Conservation (phyloP, 2,329 filamentous ascomycete genomes). For the Pseudofabraea citricarpa region DNA sequence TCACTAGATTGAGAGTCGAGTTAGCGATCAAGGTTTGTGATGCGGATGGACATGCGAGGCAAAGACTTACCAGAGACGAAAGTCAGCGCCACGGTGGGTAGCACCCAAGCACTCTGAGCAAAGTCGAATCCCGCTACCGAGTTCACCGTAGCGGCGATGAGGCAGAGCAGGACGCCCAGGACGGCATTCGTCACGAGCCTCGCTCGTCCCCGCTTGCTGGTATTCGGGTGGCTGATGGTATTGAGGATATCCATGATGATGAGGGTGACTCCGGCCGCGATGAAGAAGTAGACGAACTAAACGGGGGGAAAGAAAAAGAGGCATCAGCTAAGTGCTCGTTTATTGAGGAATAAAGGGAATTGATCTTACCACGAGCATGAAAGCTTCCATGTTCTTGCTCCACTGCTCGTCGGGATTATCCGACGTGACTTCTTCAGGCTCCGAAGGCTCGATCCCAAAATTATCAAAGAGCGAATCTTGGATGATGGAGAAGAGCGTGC, state of each 20-base stretch:
- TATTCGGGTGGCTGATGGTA: slow-evolving; percentile 6
- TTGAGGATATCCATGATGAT: slow-evolving; percentile 18
- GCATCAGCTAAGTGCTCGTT: background rate
- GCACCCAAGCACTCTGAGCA: slow-evolving; percentile 1
- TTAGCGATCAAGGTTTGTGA: background rate
- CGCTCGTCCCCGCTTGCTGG: slow-evolving; percentile 1
- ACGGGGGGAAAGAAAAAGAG: no score
- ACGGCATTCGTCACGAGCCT: background rate
- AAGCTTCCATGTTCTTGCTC: slow-evolving; percentile 10
- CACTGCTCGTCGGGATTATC: slow-evolving; percentile 12
- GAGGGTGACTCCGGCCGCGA: slow-evolving; percentile 15
- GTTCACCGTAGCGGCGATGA: background rate
- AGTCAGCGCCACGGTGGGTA: background rate
- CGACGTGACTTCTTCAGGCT: background rate
- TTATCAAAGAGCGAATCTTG: slow-evolving; percentile 18
- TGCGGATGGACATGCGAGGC: background rate
- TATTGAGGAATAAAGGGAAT: background rate
- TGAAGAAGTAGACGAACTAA: slow-evolving; percentile 21
- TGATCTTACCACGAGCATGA: slow-evolving; percentile 13
- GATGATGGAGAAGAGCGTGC: slow-evolving; percentile 10
- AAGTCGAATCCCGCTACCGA: background rate
- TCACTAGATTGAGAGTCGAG: background rate
- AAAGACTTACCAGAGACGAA: background rate
- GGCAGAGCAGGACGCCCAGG: background rate
- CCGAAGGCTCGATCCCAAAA: slow-evolving; percentile 8